Conservation (phyloP, 2,329 filamentous ascomycete genomes). For the Pseudocercospora fuligena region DNA sequence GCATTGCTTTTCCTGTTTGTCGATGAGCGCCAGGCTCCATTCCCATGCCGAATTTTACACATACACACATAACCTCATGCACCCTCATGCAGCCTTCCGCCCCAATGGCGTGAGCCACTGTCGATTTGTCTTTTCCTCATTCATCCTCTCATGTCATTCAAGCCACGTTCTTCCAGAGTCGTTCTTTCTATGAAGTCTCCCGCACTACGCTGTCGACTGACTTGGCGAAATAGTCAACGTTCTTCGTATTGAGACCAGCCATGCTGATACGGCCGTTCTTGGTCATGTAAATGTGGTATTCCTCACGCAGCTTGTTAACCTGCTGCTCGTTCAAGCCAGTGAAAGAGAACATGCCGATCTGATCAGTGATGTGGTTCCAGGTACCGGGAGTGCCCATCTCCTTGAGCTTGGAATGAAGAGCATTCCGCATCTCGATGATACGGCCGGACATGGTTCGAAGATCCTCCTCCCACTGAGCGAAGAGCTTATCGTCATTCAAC, state of each 20-base stretch:
- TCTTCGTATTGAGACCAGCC: constrained; percentile 92
- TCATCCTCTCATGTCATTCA: constrained; percentile 7
- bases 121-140: background rate
- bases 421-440: constrained; percentile 88
- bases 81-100: background rate
- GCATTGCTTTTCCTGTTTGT: background rate
- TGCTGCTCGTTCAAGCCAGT: constrained; percentile 77
- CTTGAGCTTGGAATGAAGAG: constrained; percentile 79
- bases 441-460: constrained; percentile 91
- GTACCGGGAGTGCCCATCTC: constrained; percentile 81
- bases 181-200: constrained; percentile 44
- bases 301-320: constrained; percentile 70
- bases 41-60: background rate
- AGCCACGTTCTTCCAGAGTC: constrained; percentile 1
- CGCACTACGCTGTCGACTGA: constrained; percentile 84
- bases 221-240: constrained; percentile 90
- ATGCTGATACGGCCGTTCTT: constrained; percentile 99
- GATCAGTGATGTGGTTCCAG: constrained; percentile 97
- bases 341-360: constrained; percentile 99
- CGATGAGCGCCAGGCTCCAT: constrained; percentile 12
- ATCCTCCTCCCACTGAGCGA: constrained; percentile 90
- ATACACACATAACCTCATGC: constrained; percentile 2
- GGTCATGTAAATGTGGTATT: constrained; percentile 84
- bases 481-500: constrained; percentile 80
- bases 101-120: constrained; percentile 8